Base-by-base conservation (phyloP, 164 flowering plant genomes). In the Santalum album region DNA sequence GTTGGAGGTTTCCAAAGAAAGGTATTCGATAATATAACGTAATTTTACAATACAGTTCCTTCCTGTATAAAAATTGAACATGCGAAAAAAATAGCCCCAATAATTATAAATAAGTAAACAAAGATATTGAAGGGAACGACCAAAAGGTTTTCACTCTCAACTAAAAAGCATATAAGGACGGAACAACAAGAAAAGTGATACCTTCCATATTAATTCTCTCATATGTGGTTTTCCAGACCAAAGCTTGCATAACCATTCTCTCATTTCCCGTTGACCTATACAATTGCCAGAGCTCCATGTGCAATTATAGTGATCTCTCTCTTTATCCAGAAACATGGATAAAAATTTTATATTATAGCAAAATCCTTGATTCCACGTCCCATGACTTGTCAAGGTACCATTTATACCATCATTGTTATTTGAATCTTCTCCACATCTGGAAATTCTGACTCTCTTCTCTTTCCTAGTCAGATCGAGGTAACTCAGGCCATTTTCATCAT, bases 161-260 rank as follows among this genome's bases (percentile, higher is more conserved):
- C 15, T 10, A 25, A 55, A 7, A 51, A 45, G 10, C 6, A 40
- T 3, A 49, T 39, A 25, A 11, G 14, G 35, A 22, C 1, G 6
- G 40, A 36, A 36, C 11, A 36, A 36, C 11, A 50, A 23, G 12
- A 53, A 25, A 45, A 49, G 7, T 5, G 16, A 12, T 78, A 92
- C 98, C 98, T 92, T 86, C 98, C 98, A 92, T 62, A 88, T 68
- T 47, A 88, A 68, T 40, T 83, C 84, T 69, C 94, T 78, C 63
- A 76, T 68, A 61, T 50, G 82, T 56, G 94, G 89, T 68, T 79
- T 88, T 55, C 40, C 66, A 58, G 71, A 55, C 98, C 98, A 92
- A 67, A 92, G 98, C 75, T 70, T 88, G 61, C 71, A 79, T 59
- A 92, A 67, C 98, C 98, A 92, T 42, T 73, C 78, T 66, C 98